Percentiles rank a stretch among this genome's conserved stretches.
Conservation (phyloP, 2,329 filamentous ascomycete species). For the Alternaria arbusti region DNA sequence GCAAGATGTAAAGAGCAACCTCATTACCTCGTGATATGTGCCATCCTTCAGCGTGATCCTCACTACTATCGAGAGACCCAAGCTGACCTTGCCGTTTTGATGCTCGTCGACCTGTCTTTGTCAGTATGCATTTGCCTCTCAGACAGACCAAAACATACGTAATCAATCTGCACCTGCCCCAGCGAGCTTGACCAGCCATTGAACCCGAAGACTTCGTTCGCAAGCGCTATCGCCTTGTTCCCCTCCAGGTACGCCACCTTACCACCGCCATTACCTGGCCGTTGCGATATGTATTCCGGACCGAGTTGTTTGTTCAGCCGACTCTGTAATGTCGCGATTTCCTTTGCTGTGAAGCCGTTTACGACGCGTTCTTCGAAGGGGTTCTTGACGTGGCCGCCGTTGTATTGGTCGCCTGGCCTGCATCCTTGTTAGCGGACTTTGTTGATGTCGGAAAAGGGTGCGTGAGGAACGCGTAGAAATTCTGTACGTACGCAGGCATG, state of each 20-base stretch:
- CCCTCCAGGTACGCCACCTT: slow-evolving; percentile 95
- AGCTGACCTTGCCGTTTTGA: slow-evolving; percentile 76
- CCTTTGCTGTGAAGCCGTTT: slow-evolving; percentile 82
- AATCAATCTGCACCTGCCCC: slow-evolving; percentile 92
- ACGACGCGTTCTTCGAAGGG: slow-evolving; percentile 83
- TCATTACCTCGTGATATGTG: slow-evolving; percentile 81
- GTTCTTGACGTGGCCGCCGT: slow-evolving; percentile 60
- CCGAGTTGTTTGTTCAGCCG: slow-evolving; percentile 92
- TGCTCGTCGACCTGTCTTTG: slow-evolving; percentile 74
- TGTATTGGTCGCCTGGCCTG: slow-evolving; percentile 49
- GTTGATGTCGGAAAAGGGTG: background rate
- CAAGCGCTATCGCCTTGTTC: slow-evolving; percentile 93
- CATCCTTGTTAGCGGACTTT: slow-evolving; percentile 20
- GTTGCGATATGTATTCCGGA: slow-evolving; percentile 91
- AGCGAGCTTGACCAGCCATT: slow-evolving; percentile 98
- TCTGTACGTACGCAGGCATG: slow-evolving; percentile 47
- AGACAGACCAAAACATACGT: slow-evolving; percentile 59
- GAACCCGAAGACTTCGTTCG: slow-evolving; percentile 95
- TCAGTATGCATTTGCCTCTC: slow-evolving; percentile 13
- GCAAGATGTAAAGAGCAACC: background rate
- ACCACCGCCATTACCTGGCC: slow-evolving; percentile 80
- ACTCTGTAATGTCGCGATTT: slow-evolving; percentile 86
- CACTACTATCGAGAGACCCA: slow-evolving; percentile 89
- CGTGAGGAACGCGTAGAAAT: background rate
- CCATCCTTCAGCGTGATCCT: slow-evolving; percentile 90